Conservation (phyloP, 768 basidiomycete species). For the Phlegmacium glaucopus region DNA sequence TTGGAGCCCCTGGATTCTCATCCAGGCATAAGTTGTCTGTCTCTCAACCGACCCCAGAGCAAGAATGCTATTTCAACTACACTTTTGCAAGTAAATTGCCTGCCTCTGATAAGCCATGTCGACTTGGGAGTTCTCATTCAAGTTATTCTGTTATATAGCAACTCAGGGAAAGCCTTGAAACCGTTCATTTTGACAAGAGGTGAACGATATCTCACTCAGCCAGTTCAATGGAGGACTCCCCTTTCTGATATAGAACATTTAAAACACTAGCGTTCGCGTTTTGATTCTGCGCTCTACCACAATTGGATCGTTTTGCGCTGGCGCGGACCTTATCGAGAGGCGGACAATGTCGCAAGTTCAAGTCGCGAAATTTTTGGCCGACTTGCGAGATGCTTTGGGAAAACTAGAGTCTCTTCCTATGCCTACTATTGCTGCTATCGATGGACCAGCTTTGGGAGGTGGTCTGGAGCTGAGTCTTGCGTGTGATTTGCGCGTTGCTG, state of each 20-base stretch:
- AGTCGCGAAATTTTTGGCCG: slow-evolving; percentile 73
- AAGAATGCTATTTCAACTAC: slow-evolving; percentile 85
- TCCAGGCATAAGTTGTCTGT: slow-evolving; percentile 68
- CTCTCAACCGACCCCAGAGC: slow-evolving; percentile 77
- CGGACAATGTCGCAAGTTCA: slow-evolving; percentile 76
- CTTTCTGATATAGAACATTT: slow-evolving; percentile 1
- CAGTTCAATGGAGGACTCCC: slow-evolving; percentile 1
- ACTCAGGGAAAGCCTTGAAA: slow-evolving; percentile 65
- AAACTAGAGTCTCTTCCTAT: slow-evolving; percentile 80
- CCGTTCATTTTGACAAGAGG: slow-evolving; percentile 66
- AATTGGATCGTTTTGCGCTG: slow-evolving; percentile 83
- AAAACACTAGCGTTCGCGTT: slow-evolving; percentile 56
- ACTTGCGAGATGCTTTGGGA: slow-evolving; percentile 67
- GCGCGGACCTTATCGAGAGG: slow-evolving; percentile 85
- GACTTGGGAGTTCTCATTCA: slow-evolving; percentile 2
- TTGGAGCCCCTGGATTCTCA: slow-evolving; percentile 50
- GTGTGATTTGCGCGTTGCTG: slow-evolving; percentile 88
- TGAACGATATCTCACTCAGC: slow-evolving; percentile 18
- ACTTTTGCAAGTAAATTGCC: slow-evolving; percentile 55
- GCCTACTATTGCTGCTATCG: slow-evolving; percentile 90
- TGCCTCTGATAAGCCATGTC: slow-evolving; percentile 1
- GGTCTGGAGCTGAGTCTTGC: slow-evolving; percentile 85
- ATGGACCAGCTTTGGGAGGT: slow-evolving; percentile 92
- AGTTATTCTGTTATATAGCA: slow-evolving; percentile 43
- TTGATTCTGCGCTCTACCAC: slow-evolving; percentile 82